phyloP scores from a whole-genome alignment of 108 stramenopile genomes.

The Hondaea fermentalgiana region DNA sequence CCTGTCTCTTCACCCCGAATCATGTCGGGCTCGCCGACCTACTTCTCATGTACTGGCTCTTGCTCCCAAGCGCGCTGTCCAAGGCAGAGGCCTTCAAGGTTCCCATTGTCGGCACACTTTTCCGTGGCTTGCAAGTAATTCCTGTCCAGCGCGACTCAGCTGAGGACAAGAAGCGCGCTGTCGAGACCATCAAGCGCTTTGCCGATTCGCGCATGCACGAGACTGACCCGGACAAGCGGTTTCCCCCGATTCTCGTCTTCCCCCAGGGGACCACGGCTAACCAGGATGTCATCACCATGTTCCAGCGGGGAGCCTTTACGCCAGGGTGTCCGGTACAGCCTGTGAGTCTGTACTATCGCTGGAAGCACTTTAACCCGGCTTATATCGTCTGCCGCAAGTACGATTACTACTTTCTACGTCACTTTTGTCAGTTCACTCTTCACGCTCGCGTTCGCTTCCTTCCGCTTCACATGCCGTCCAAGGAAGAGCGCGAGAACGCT shows the following conservation, averaged over 20 bases:
- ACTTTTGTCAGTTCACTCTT: slow-evolving; percentile 23
- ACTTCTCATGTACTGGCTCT: slow-evolving; percentile 25
- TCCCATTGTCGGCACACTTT: slow-evolving; percentile 20
- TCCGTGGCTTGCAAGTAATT: slow-evolving; percentile 27
- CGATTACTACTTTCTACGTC: neutral
- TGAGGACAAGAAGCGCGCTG: neutral
- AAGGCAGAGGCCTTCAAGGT: slow-evolving; percentile 34
- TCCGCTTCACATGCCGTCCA: slow-evolving; percentile 29
- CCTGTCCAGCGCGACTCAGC: slow-evolving; percentile 7
- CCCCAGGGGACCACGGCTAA: slow-evolving; percentile 39
- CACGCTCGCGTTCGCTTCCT: slow-evolving; percentile 28
- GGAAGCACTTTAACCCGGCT: neutral
- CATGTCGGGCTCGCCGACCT: slow-evolving; percentile 36
- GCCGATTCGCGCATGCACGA: slow-evolving; percentile 2
- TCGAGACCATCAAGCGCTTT: neutral
- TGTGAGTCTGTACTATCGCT: slow-evolving; percentile 21
- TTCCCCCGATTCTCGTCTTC: slow-evolving; percentile 36
- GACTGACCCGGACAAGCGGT: neutral
- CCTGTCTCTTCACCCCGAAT: slow-evolving; percentile 30
- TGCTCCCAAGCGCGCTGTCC: slow-evolving; percentile 28
- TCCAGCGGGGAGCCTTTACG: slow-evolving; percentile 38
- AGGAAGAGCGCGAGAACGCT: slow-evolving; percentile 20
- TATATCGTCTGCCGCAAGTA: neutral
- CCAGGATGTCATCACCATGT: slow-evolving; percentile 33
- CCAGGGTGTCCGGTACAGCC: slow-evolving; percentile 34